Evolutionary conservation across 371 early-diverging fungal genomes (phyloP), one percentile per base, ranked within the genome.

Genomic region (Rhizopus stolonifer): DNA sequence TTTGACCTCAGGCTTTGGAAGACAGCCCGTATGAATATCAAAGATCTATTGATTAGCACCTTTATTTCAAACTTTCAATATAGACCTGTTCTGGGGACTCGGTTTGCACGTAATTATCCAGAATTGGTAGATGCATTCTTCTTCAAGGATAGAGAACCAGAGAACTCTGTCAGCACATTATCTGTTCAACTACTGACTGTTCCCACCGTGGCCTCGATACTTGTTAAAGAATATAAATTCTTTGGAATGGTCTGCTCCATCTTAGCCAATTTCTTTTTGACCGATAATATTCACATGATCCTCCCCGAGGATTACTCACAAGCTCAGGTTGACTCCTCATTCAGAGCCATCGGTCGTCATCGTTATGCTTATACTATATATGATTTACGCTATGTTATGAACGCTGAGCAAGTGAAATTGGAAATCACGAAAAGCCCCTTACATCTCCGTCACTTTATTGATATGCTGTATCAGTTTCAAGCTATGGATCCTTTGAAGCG

Each of bases 131-230:
- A 83, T 39, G 81, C 86, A 2, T 94, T 87, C 69, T 81, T 94
- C 34, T 77, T 86, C 19, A 85, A 85, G 58, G 94, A 96, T 66
- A 87, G 93, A 32, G 95, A 91, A 46, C 88, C 88, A 5, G 93
- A 94, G 58, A 83, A 89, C 39, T 91, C 93, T 2, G 81, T 95
- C 49, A 87, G 91, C 32, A 81, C 87, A 14, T 81, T 95, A 26
- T 90, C 95, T 0, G 95, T 96, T 19, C 98, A 98, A 68, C 68
- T 96, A 10, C 89, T 96, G 65, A 96, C 98, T 2, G 92, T 92
- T 0, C 96, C 96, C 0, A 92, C 91, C 2, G 84, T 96, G n/a
- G 90, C 95, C 2, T 79, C 84, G 1, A 71, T 89, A 61, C 72
- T 98, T 31, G 88, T 90, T 10, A 77, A 82, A 44, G 81, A 91